Evolutionary conservation across 2,329 filamentous ascomycete species (phyloP).

Genomic region (Aureobasidium sp.): DNA sequence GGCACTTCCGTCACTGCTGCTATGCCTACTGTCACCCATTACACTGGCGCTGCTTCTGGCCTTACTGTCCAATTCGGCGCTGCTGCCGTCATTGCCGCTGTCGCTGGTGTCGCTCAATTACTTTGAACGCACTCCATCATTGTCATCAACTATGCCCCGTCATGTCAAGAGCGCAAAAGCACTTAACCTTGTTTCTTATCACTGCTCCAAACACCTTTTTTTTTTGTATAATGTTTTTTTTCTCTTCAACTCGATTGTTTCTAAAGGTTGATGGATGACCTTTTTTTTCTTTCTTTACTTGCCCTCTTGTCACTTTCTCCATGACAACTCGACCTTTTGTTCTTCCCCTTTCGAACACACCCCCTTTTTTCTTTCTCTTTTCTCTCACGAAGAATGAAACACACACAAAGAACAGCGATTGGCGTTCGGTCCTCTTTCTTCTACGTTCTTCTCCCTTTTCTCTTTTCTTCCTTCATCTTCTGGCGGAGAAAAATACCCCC

Average conservation of each 20-base stretch:
- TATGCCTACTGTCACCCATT: neutral
- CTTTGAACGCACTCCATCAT: neutral
- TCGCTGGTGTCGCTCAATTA: conserved; percentile 9
- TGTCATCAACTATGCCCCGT: neutral
- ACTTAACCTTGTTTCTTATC: neutral
- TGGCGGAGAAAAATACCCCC: too few relatives aligned
- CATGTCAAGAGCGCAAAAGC: neutral
- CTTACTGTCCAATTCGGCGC: conserved; percentile 5
- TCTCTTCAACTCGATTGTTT: neutral
- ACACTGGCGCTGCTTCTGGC: conserved; percentile 16
- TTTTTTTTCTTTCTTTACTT: neutral
- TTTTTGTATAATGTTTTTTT: conserved; percentile 14
- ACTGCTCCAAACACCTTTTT: neutral
- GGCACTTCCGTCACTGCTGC: conserved; percentile 4
- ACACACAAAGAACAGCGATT: too few relatives aligned
- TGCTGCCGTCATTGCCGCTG: conserved; percentile 10
- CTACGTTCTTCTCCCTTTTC: too few relatives aligned
- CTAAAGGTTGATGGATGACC: neutral
- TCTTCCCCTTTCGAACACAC: neutral
- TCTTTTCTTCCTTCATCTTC: neutral
- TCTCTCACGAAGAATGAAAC: neutral
- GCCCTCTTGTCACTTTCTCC: neutral
- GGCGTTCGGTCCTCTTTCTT: too few relatives aligned
- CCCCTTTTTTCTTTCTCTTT: neutral
- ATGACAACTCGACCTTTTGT: neutral